Conservation (phyloP, 2,329 filamentous ascomycete species). For the Aspergillus tamarii region DNA sequence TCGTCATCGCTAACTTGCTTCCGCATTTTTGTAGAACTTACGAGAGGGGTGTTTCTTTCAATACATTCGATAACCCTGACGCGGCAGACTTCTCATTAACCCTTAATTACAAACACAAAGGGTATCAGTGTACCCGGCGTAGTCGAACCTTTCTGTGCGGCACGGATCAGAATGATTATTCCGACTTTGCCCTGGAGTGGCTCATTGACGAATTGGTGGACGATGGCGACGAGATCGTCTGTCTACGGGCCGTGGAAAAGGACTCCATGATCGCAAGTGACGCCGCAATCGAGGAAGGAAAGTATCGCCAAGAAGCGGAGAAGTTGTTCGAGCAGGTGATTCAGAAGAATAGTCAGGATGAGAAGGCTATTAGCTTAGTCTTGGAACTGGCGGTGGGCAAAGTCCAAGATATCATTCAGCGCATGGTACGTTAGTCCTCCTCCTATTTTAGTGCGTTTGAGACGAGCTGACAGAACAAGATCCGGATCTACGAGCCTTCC, state of each 20-base stretch:
- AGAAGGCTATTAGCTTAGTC: conserved; percentile 79
- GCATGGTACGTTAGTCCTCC: conserved; percentile 65
- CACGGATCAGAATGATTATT: conserved; percentile 88
- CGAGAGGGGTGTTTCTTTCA: conserved; percentile 71
- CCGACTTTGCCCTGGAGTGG: conserved; percentile 90
- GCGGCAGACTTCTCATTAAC: conserved; percentile 76
- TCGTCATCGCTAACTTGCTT: conserved; percentile 2
- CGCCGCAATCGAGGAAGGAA: conserved; percentile 63
- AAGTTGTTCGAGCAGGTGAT: conserved; percentile 75
- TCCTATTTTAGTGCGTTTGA: not conserved
- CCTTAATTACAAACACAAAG: conserved; percentile 81
- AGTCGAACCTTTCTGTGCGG: conserved; percentile 90
- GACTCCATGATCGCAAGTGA: conserved; percentile 71
- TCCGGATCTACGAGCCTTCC: conserved; percentile 86
- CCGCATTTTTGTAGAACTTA: conserved; percentile 56
- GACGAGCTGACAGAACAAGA: conserved; percentile 55
- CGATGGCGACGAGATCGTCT: conserved; percentile 91
- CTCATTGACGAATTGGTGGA: conserved; percentile 88
- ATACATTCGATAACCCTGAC: conserved; percentile 70
- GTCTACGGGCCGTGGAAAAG: conserved; percentile 83
- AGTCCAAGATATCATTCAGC: conserved; percentile 85
- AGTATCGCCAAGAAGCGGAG: conserved; percentile 76
- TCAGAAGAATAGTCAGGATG: conserved; percentile 75
- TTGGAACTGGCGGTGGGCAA: conserved; percentile 89
- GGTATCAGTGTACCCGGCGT: conserved; percentile 77